phyloP scores from a whole-genome alignment of 768 basidiomycete genomes.

The Strobilomyces echinocephalus region DNA sequence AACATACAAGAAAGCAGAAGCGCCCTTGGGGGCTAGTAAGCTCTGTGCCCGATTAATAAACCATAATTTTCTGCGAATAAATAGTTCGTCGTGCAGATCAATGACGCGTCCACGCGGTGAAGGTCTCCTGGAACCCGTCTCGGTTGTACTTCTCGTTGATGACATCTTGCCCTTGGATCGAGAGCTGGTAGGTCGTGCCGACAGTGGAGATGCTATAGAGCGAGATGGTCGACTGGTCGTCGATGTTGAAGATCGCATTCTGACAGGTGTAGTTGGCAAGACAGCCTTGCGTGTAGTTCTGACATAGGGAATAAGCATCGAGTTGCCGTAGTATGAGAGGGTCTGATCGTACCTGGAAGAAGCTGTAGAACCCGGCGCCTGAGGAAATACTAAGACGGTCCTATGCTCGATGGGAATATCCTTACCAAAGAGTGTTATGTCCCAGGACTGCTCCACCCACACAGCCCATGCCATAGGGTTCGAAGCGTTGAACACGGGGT shows the following conservation, averaged over 20 bases:
- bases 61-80: neutral
- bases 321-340: neutral
- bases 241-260: slow-evolving; percentile 39
- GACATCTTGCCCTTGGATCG: slow-evolving; percentile 31
- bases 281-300: slow-evolving; percentile 42
- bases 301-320: slow-evolving; percentile 1
- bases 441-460: slow-evolving; percentile 36
- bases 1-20: neutral
- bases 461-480: slow-evolving; percentile 40
- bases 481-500: slow-evolving; percentile 35
- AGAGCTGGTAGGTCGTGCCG: slow-evolving; percentile 40
- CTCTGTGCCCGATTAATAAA: neutral
- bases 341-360: slow-evolving; percentile 38
- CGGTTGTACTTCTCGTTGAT: slow-evolving; percentile 35
- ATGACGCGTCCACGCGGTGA: slow-evolving; percentile 34
- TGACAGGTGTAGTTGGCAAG: slow-evolving; percentile 38
- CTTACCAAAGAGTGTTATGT: slow-evolving; percentile 44
- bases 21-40: neutral
- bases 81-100: slow-evolving; percentile 5
- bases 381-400: neutral
- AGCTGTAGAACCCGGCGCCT: slow-evolving; percentile 51
- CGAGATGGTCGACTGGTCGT: slow-evolving; percentile 35
- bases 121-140: slow-evolving; percentile 43
- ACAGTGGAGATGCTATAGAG: slow-evolving; percentile 48
- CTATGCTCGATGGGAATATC: neutral